A percentile compares a stretch with the other conserved stretches of the same genome.
These are phyloP conservation scores for Hysterium pulicare DNA, from an alignment of 2,329 filamentous ascomycete species.

Conservation along the genomic window DNA sequence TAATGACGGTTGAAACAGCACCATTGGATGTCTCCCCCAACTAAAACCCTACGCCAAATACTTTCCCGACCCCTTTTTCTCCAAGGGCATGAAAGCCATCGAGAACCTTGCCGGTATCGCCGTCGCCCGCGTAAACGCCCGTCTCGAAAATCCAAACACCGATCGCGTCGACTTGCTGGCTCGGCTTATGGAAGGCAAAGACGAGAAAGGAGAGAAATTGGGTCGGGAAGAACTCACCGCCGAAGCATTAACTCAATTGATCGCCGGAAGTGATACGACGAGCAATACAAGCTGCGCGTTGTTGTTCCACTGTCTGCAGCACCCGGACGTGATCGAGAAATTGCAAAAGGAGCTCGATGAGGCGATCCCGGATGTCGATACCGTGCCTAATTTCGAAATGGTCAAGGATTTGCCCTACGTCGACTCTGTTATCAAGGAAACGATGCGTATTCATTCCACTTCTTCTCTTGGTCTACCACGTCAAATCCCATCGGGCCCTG, in stretches of 20 bases:
- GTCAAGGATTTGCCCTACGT: constrained; percentile 76
- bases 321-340: constrained; percentile 67
- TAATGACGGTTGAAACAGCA: constrained; percentile 38
- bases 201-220: constrained; percentile 72
- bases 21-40: constrained; percentile 69
- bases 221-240: constrained; percentile 78
- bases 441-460: constrained; percentile 81
- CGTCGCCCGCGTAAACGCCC: constrained; percentile 72
- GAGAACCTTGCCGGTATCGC: constrained; percentile 83
- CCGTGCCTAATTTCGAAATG: constrained; percentile 68
- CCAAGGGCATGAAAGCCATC: constrained; percentile 68
- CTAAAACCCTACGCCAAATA: constrained; percentile 79
- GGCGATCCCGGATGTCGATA: constrained; percentile 56
- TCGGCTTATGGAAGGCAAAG: constrained; percentile 79
- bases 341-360: constrained; percentile 74
- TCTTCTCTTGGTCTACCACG: constrained; percentile 83
- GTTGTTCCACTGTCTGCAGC: constrained; percentile 69
- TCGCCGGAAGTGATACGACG: constrained; percentile 73
- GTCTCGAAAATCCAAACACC: constrained; percentile 58
- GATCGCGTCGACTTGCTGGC: constrained; percentile 77
- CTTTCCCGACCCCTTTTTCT: constrained; percentile 80
- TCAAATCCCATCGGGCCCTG: constrained; percentile 63
- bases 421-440: constrained; percentile 73
- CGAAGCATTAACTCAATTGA: constrained; percentile 85
- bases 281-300: constrained; percentile 80